These are phyloP conservation scores for Isoetes taiwanensis DNA, from an alignment of 75 land plant genomes.

Conservation along the genomic window DNA sequence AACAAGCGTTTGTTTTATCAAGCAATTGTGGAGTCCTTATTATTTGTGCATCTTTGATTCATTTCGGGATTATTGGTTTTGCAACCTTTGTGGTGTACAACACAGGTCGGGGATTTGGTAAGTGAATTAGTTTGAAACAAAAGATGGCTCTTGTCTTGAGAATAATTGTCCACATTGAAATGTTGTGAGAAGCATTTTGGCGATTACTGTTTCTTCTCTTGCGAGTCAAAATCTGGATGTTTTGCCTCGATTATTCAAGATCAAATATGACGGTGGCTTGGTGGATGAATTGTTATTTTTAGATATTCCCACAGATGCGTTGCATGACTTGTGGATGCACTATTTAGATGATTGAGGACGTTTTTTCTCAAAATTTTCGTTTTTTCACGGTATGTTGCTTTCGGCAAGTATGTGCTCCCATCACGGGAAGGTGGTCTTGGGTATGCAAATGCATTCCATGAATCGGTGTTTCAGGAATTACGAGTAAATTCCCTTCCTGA, in stretches of 20 bases:
- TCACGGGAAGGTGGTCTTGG: conserved; percentile 27
- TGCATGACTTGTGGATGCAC: no score
- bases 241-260: conserved; percentile 35
- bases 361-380: not conserved
- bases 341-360: no score
- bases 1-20: no score
- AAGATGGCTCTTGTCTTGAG: not conserved
- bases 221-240: conserved; percentile 34
- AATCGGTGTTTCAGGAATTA: conserved; percentile 29
- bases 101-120: conserved; percentile 41
- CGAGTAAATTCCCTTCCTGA: no score
- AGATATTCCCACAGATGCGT: conserved; percentile 23
- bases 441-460: conserved; percentile 32
- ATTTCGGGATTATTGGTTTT: conserved; percentile 36
- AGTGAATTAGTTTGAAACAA: not conserved
- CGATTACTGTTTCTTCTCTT: no score
- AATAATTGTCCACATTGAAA: not conserved
- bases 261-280: conserved; percentile 36
- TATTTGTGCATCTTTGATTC: no score
- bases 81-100: conserved; percentile 34
- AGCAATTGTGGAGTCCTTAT: no score
- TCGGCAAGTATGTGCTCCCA: conserved; percentile 24
- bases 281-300: conserved; percentile 29
- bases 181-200: no score
- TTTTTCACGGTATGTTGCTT: not conserved